Base-by-base conservation (phyloP, 306 rosid species). In the Gastrolobium bilobum region DNA sequence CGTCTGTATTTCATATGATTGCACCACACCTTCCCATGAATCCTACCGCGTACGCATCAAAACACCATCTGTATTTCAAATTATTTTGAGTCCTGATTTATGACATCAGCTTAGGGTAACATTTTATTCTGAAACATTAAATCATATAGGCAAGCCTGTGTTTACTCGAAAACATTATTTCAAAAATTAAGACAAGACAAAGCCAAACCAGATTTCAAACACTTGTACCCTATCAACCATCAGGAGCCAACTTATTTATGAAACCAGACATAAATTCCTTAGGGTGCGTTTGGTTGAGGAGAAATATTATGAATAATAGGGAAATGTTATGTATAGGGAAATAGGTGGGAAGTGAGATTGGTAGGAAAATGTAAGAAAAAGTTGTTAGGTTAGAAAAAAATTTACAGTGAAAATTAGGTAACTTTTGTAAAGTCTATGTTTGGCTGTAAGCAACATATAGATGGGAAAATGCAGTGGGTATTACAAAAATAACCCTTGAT, bases 231-330 rank as follows among this genome's bases (percentile, higher is more conserved):
- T 34, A n/a, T n/a, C n/a, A n/a, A n/a, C n/a, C n/a, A 61, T 70
- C 38, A 59, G 86, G 86, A 87, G 88, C 88, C 84, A 56, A 46
- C 44, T 84, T 66, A 81, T 78, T 70, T 68, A 84, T 84, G 86
- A 69, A 57, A 4, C 78, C 74, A 1, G 84, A 75, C 76, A 76
- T 70, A 43, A 75, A 76, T 77, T 77, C 69, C 46, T 20, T 20
- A 20, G 26, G 26, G 26, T 0, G 26, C 26, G 26, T 20, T 20
- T 20, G 26, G 26, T 20, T 20, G 26, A 20, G 26, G 26, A 20
- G 26, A 20, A 20, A 20, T 20, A 20, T 20, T 20, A 20, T 20
- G 26, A 20, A 20, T 20, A 20, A 20, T 20, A 20, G 26, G 26
- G 26, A 20, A 20, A 20, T 20, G 26, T 20, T 0, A 20, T 20